These are phyloP conservation scores for Kodamaea sagamina DNA, from an alignment of 805 yeast species.

Conservation along the genomic window DNA sequence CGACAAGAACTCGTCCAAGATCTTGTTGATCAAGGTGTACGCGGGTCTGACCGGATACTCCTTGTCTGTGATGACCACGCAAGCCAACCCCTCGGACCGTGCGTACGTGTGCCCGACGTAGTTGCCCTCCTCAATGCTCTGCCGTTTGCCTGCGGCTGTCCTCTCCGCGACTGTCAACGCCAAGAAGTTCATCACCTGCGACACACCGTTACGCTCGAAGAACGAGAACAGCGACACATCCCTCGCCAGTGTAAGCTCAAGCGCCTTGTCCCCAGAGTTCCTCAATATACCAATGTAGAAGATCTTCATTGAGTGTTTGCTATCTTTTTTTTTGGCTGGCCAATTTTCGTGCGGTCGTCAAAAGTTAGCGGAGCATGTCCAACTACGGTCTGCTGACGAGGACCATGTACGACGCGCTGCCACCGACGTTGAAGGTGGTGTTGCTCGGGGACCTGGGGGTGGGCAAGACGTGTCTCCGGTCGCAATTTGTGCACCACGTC, in stretches of 20 bases:
- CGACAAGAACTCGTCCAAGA: conserved; percentile 85
- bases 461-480: conserved; percentile 58
- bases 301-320: conserved; percentile 64
- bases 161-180: conserved; percentile 87
- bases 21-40: conserved; percentile 84
- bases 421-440: conserved; percentile 48
- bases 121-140: conserved; percentile 86
- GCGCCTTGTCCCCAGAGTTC: conserved; percentile 58
- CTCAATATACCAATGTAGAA: conserved; percentile 87
- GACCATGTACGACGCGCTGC: conserved; percentile 1
- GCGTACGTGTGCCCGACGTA: conserved; percentile 92
- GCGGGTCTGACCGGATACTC: conserved; percentile 98
- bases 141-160: conserved; percentile 88
- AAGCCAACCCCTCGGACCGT: conserved; percentile 86
- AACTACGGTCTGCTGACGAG: too few relatives aligned
- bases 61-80: conserved; percentile 88
- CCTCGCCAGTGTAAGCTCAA: conserved; percentile 76
- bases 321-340: conserved; percentile 4
- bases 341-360: neutral
- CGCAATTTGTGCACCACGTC: conserved; percentile 56
- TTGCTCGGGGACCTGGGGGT: conserved; percentile 60
- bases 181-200: conserved; percentile 94
- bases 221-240: conserved; percentile 86
- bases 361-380: neutral
- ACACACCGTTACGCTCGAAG: conserved; percentile 79